phyloP scores from a whole-genome alignment of 1,139 yeast genomes.

The Debaryomyces sp. region DNA sequence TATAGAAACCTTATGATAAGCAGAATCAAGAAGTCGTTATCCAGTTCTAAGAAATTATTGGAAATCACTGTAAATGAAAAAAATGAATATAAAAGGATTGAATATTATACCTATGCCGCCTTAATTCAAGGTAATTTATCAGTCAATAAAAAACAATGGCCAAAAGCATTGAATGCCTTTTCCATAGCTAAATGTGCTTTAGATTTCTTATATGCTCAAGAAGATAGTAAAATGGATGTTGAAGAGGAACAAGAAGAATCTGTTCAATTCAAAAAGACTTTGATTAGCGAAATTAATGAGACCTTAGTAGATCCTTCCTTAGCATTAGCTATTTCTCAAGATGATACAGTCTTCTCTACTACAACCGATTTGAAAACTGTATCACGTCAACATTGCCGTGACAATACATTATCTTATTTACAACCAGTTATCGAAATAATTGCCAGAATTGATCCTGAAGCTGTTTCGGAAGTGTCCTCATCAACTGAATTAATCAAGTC shows the following conservation, averaged over 20 bases:
- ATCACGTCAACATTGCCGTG: slow-evolving; percentile 47
- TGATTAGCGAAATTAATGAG: slow-evolving; percentile 59
- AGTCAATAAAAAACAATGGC: slow-evolving; percentile 63
- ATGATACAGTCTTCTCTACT: slow-evolving; percentile 21
- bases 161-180: slow-evolving; percentile 50
- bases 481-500: slow-evolving; percentile 31
- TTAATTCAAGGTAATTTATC: slow-evolving; percentile 62
- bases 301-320: slow-evolving; percentile 69
- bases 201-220: slow-evolving; percentile 44
- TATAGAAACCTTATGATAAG: slow-evolving; percentile 59
- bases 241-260: slow-evolving; percentile 20
- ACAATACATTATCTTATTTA: slow-evolving; percentile 37
- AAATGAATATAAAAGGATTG: slow-evolving; percentile 44
- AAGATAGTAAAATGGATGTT: slow-evolving; percentile 7
- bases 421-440: slow-evolving; percentile 41
- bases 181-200: slow-evolving; percentile 66
- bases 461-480: slow-evolving; percentile 39
- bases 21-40: slow-evolving; percentile 67
- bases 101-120: slow-evolving; percentile 61
- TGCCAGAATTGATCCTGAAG: slow-evolving; percentile 39
- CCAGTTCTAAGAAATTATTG: slow-evolving; percentile 47
- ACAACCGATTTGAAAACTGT: slow-evolving; percentile 49
- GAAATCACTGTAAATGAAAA: slow-evolving; percentile 38
- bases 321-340: slow-evolving; percentile 56
- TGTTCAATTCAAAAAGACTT: slow-evolving; percentile 36